Evolutionary conservation across 2,329 filamentous ascomycete genomes (phyloP), one percentile per base, ranked within the genome.

Genomic region (Cordyceps militaris): DNA sequence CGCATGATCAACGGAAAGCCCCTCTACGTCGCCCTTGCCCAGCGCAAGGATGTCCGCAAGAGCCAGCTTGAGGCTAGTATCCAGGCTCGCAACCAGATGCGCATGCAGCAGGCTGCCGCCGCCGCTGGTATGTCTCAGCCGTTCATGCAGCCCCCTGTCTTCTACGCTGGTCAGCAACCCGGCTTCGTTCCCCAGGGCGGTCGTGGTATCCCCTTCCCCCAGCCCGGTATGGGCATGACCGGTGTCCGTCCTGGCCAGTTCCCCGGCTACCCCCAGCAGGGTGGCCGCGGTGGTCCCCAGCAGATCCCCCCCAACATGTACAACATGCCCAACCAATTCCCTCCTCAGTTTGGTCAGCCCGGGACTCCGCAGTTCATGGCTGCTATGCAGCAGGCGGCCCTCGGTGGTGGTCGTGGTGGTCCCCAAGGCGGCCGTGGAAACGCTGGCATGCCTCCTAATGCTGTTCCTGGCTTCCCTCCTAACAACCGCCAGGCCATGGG

Each of bases 31-130:
- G 94, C 94, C 67, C 85, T 99, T 64, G 94, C 94, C 63, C 94
- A 99, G 83, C 93, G 94, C 78, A 99, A 99, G 86, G 94, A 99
- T 77, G 93, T 99, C 69, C 92, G 94, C 77, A 96, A 97, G 85
- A 96, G 86, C 80, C 94, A 97, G 82, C 90, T 99, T 66, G 94
- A 99, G 82, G 93, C 93, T 69, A 97, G 91, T 77, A 99, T 99
- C 75, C 94, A 97, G 80, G 93, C 94, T 74, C 91, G 94, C 76
- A 97, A 97, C 82, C 93, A 96, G 76, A 86, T 97, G 71, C 89
- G 94, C 70, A 94, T 97, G 86, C 94, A 97, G 81, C 94, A 99
- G 77, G 91, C 91, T 65, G 91, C 92, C 64, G 91, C 92, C 64
- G 89, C 88, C 64, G 91, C 89, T 56, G 91, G 90, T 68, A 91